These are phyloP conservation scores for Drosera capensis DNA, from an alignment of 148 eudicot genomes.

Conservation along the genomic window DNA sequence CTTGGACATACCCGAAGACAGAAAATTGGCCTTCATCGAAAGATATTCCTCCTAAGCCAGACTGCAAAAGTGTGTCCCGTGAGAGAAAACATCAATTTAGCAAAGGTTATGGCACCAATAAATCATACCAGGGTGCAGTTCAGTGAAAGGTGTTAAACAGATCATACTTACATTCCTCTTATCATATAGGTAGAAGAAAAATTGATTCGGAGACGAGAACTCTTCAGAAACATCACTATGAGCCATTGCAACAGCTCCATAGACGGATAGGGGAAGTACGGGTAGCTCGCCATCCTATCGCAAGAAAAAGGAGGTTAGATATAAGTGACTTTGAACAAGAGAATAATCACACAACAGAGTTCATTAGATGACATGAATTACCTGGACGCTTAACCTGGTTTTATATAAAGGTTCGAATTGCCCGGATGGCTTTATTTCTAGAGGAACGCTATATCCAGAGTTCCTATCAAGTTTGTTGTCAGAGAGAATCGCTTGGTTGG, in stretches of 20 bases:
- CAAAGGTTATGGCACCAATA: not conserved
- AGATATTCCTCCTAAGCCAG: constrained; percentile 92
- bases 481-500: constrained; percentile 77
- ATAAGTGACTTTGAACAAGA: not conserved
- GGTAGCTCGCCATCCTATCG: constrained; percentile 93
- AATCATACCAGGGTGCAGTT: not conserved
- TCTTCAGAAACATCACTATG: constrained; percentile 80
- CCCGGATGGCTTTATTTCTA: constrained; percentile 89
- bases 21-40: constrained; percentile 98
- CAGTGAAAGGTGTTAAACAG: not conserved
- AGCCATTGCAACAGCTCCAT: constrained; percentile 95
- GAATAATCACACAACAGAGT: not conserved
- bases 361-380: constrained; percentile 6
- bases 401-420: constrained; percentile 91
- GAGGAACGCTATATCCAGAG: constrained; percentile 58
- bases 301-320: constrained; percentile 5
- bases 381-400: constrained; percentile 86
- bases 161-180: constrained; percentile 62
- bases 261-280: constrained; percentile 90
- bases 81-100: not conserved
- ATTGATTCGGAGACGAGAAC: constrained; percentile 80
- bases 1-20: constrained; percentile 85
- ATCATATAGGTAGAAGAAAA: constrained; percentile 91
- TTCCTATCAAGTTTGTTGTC: constrained; percentile 34
- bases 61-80: constrained; percentile 38